Conservation (phyloP, 305 asterid genomes). For the Solanum chacoense region DNA sequence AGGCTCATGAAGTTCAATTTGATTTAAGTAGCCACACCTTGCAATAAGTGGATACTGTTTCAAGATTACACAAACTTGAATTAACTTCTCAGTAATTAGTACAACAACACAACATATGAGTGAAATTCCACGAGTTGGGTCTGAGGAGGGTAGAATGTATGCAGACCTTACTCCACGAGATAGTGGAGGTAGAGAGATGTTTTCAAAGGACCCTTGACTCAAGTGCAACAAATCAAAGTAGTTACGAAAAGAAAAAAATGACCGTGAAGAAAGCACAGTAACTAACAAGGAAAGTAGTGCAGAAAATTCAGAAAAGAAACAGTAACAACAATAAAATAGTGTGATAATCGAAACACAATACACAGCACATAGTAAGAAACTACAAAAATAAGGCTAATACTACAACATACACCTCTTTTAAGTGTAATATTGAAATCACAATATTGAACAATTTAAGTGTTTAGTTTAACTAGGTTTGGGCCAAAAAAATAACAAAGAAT, state of each 20-base stretch:
- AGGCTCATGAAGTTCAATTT: conserved; percentile 26
- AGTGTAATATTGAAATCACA: not conserved
- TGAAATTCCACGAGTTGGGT: not conserved
- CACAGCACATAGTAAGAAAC: not conserved
- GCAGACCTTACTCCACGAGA: not conserved
- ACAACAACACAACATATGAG: not conserved
- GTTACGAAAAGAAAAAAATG: not conserved
- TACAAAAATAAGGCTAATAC: not conserved
- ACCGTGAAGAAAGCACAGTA: not conserved
- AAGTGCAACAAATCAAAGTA: not conserved
- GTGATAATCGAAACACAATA: not conserved
- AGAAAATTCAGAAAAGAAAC: not conserved
- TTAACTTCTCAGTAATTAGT: not conserved
- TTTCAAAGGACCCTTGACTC: not conserved
- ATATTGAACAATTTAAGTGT: not conserved
- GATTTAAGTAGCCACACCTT: conserved; percentile 45
- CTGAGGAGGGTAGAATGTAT: not conserved
- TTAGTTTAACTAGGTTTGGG: not conserved
- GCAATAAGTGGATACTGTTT: conserved; percentile 57
- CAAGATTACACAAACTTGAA: conserved; percentile 7
- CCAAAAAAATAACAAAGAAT: not conserved
- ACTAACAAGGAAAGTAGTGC: not conserved
- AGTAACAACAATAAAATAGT: not conserved
- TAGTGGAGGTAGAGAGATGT: not conserved
- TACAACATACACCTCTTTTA: not conserved